Evolutionary conservation across 1,284 basidiomycete genomes (phyloP).

Genomic region (Ustilago shanxiensis): DNA sequence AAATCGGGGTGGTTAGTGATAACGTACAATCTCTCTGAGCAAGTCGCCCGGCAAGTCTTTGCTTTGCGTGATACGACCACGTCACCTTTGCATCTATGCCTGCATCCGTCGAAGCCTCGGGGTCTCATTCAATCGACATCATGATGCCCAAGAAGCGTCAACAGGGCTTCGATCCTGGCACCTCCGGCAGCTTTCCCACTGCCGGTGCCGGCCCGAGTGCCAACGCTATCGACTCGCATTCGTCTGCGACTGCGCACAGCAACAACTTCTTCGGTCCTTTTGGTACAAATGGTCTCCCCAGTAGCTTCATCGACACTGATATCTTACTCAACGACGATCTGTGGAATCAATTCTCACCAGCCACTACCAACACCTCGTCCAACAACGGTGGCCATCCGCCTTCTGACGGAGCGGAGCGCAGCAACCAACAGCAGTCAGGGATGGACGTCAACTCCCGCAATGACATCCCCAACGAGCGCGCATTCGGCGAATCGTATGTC

Average conservation of each 20-base stretch:
- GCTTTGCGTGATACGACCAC: background rate
- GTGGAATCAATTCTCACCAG: constrained; percentile 51
- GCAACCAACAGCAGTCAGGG: constrained; percentile 5
- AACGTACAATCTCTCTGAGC: constrained; percentile 2
- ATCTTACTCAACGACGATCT: constrained; percentile 58
- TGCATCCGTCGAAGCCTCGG: constrained; percentile 35
- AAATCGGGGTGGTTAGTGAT: background rate
- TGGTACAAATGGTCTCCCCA: constrained; percentile 39
- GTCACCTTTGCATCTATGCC: constrained; percentile 18
- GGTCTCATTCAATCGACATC: constrained; percentile 43
- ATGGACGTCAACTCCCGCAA: background rate
- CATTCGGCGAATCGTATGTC: constrained; percentile 45
- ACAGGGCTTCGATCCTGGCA: constrained; percentile 48
- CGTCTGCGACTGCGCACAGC: constrained; percentile 7
- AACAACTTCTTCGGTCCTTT: constrained; percentile 46
- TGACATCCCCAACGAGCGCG: constrained; percentile 19
- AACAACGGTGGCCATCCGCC: constrained; percentile 12
- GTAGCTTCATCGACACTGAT: constrained; percentile 58
- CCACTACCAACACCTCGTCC: constrained; percentile 23
- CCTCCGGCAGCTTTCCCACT: constrained; percentile 12
- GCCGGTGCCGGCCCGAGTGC: constrained; percentile 21
- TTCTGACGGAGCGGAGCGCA: constrained; percentile 7
- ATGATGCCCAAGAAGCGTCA: constrained; percentile 58
- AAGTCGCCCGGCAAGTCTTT: background rate
- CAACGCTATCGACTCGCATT: constrained; percentile 9